phyloP scores from a whole-genome alignment of 805 yeast genomes.

The Saccharomycopsis synnaedendra region DNA sequence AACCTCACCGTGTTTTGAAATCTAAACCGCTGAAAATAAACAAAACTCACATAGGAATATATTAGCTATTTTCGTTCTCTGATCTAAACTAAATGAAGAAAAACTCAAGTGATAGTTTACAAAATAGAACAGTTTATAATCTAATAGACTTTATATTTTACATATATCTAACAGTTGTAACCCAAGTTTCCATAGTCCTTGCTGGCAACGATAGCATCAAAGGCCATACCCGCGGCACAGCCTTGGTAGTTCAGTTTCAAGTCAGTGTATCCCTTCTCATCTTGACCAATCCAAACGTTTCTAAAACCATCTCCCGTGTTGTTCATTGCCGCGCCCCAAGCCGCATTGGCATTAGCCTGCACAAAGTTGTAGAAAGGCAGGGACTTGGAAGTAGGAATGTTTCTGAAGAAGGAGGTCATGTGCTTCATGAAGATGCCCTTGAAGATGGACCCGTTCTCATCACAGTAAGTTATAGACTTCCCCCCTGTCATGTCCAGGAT shows the following conservation, averaged over 20 bases:
- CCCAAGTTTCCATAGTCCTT: neutral
- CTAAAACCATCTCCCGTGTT: neutral
- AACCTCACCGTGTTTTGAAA: no score
- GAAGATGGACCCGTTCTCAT: neutral
- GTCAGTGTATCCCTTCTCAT: neutral
- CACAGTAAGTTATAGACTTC: neutral
- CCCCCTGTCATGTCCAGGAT: neutral
- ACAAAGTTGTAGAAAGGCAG: neutral
- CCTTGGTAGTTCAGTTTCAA: neutral
- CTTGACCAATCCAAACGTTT: neutral
- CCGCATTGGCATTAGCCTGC: slow-evolving; percentile 2
- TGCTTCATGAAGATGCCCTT: slow-evolving; percentile 3
- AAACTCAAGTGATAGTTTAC: no score
- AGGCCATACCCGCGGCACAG: neutral
- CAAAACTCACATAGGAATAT: no score
- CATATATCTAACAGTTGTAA: neutral
- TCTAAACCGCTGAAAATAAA: no score
- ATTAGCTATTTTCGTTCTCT: no score
- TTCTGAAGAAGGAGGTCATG: neutral
- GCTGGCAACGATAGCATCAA: neutral
- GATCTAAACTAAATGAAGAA: no score
- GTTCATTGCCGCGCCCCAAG: neutral
- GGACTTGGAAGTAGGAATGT: neutral
- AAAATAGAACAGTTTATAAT: no score
- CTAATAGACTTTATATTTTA: no score